These are phyloP conservation scores for Cercis canadensis DNA, from an alignment of 306 rosid genomes.

Conservation along the genomic window DNA sequence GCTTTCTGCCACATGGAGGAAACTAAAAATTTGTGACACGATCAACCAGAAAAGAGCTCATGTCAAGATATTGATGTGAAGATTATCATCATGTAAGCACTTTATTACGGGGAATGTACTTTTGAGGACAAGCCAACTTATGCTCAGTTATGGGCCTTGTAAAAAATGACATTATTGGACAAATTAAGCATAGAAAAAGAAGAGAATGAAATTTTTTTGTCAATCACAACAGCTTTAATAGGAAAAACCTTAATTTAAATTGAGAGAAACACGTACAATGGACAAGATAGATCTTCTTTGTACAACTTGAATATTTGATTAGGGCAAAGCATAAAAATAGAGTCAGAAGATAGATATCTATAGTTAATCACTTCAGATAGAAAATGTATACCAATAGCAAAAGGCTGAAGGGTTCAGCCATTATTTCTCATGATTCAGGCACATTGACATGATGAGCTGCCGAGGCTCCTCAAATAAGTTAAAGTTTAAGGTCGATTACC, in stretches of 20 bases:
- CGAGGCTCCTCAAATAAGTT: too few species aligned
- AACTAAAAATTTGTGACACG: too few species aligned
- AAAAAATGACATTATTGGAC: not conserved
- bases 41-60: too few species aligned
- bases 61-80: too few species aligned
- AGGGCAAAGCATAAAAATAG: constrained; percentile 7
- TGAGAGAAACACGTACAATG: not conserved
- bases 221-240: too few species aligned
- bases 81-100: too few species aligned
- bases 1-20: not conserved
- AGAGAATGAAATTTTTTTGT: not conserved
- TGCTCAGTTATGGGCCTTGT: not conserved
- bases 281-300: not conserved
- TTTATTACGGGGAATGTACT: not conserved
- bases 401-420: too few species aligned
- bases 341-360: not conserved
- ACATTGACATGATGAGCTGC: too few species aligned
- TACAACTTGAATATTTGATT: not conserved
- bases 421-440: too few species aligned
- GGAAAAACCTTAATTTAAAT: not conserved
- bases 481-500: too few species aligned
- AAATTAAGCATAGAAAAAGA: not conserved
- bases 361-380: not conserved
- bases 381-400: not conserved
- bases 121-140: not conserved